A percentile compares a stretch with the other conserved stretches of the same genome.
These are phyloP conservation scores for Phytophthora fragariae DNA, from an alignment of 352 stramenopile genomes.

Conservation along the genomic window DNA sequence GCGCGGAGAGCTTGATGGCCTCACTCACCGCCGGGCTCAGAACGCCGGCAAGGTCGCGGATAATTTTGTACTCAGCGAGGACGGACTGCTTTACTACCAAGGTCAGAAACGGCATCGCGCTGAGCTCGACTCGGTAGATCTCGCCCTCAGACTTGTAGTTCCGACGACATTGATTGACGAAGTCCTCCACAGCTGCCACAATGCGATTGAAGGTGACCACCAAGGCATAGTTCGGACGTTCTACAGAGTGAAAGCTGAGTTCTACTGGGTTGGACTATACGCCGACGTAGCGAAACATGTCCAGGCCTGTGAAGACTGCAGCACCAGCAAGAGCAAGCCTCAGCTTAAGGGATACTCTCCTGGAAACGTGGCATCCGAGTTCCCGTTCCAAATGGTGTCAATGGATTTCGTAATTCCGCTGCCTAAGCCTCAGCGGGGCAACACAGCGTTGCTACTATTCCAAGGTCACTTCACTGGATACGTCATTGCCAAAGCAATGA, in stretches of 20 bases:
- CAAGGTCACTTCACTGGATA: conserved; percentile 5
- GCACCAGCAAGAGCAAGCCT: conserved; percentile 6
- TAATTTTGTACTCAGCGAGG: too few relatives aligned
- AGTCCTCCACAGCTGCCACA: not conserved
- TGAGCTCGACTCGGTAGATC: too few relatives aligned
- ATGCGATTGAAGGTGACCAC: too few relatives aligned
- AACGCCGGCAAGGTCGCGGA: too few relatives aligned
- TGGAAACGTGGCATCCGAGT: not conserved
- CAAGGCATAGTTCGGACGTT: too few relatives aligned
- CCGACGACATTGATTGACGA: not conserved
- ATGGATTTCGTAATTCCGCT: not conserved
- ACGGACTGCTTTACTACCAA: too few relatives aligned
- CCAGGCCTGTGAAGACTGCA: conserved; percentile 1
- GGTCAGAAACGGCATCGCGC: too few relatives aligned
- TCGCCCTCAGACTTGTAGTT: not conserved
- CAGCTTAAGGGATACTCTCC: conserved; percentile 5
- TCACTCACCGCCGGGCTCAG: too few relatives aligned
- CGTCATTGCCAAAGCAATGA: not conserved
- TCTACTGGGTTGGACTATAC: not conserved
- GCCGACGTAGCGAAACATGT: not conserved
- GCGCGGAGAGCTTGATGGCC: too few relatives aligned
- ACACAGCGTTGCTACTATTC: conserved; percentile 7
- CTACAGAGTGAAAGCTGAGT: too few relatives aligned
- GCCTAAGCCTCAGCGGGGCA: not conserved
- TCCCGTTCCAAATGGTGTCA: too few relatives aligned